A percentile compares a stretch with the other conserved stretches of the same genome.
Evolutionary conservation across 176 grass and related monocot species (phyloP).

Genomic region (Lolium perenne): DNA sequence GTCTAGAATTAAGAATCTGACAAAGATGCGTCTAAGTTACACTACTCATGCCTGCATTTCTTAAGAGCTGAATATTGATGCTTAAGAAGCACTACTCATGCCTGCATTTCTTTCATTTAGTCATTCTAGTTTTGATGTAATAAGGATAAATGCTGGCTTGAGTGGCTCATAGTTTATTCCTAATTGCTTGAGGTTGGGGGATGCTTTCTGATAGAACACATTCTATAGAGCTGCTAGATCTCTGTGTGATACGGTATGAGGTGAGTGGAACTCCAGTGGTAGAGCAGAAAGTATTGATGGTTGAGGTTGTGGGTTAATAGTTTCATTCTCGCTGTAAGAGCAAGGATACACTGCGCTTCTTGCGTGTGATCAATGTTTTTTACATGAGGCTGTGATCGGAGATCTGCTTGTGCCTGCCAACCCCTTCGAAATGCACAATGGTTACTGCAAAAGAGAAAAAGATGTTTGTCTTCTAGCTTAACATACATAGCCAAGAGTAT

Average conservation of each 20-base stretch:
- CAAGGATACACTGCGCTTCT: background rate
- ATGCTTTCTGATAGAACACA: slow-evolving; percentile 3
- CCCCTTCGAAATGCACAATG: background rate
- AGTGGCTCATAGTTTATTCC: background rate
- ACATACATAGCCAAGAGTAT: slow-evolving; percentile 11
- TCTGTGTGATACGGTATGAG: slow-evolving; percentile 1
- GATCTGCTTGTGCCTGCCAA: no score
- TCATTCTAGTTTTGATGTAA: background rate
- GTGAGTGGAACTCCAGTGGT: background rate
- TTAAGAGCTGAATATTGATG: no score
- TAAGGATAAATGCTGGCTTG: background rate
- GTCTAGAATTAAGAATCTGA: no score
- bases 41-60: no score
- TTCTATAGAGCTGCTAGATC: background rate
- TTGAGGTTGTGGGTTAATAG: background rate
- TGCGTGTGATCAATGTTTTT: background rate
- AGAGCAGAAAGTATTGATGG: slow-evolving; percentile 5
- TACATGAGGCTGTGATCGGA: background rate
- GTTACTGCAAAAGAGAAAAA: background rate
- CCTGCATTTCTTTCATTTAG: background rate
- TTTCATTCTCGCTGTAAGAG: no score
- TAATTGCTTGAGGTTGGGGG: background rate
- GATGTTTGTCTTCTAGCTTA: background rate
- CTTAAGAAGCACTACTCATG: no score
- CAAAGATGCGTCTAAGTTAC: no score